Percentiles rank a stretch among this genome's conserved stretches.
Evolutionary conservation across 1,284 basidiomycete species (phyloP).

Genomic region (Termitomyces sp.): DNA sequence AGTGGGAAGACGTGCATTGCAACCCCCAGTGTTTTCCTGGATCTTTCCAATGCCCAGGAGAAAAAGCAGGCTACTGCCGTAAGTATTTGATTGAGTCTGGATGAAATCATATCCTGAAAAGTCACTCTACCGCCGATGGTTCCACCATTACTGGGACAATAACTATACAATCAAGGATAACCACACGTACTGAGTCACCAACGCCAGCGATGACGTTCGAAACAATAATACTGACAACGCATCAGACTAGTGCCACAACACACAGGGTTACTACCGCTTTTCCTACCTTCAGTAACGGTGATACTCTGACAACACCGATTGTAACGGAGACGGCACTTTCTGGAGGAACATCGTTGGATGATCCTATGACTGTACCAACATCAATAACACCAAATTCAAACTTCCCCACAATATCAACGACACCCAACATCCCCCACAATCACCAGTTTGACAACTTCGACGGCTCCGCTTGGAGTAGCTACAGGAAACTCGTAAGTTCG

Average conservation of each 20-base stretch:
- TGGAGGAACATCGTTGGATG: background rate
- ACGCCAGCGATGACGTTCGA: background rate
- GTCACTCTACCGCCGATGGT: background rate
- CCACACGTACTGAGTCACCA: background rate
- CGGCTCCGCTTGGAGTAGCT: background rate
- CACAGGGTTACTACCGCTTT: background rate
- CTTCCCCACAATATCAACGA: background rate
- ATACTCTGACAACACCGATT: background rate
- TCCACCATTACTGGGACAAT: background rate
- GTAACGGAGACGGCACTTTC: background rate
- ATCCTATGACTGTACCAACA: background rate
- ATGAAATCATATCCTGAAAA: background rate
- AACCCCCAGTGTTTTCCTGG: background rate
- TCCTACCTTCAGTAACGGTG: background rate
- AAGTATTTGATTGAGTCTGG: background rate
- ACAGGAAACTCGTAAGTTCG: background rate
- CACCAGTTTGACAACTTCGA: background rate
- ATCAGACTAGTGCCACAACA: background rate
- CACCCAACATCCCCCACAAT: background rate
- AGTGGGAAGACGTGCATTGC: background rate
- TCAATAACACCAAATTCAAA: background rate
- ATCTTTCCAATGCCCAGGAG: background rate
- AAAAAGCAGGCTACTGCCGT: background rate
- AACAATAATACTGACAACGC: background rate
- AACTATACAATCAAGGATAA: no score